These are phyloP conservation scores for Massospora cicadina DNA, from an alignment of 371 early-diverging fungal species.

Conservation along the genomic window DNA sequence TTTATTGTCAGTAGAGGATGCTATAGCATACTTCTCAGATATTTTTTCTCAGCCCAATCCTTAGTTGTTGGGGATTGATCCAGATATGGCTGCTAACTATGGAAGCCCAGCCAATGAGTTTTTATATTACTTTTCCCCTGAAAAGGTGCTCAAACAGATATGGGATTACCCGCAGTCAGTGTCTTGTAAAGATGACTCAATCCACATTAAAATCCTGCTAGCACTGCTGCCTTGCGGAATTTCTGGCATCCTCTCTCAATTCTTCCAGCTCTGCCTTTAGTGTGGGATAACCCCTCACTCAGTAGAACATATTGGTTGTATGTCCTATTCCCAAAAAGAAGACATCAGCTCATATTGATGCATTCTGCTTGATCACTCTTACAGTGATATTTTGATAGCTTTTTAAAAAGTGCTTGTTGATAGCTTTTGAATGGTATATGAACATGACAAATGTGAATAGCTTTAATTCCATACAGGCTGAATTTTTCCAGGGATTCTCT, in stretches of 20 bases:
- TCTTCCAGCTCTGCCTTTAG: neutral
- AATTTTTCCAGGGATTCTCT: neutral
- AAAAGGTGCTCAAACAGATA: too few species aligned
- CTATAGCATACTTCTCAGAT: too few species aligned
- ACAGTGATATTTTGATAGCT: neutral
- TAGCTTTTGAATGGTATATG: neutral
- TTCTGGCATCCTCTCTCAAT: neutral
- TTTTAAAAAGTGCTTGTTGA: neutral
- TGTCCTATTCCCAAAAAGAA: neutral
- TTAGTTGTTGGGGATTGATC: too few species aligned
- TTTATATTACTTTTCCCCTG: too few species aligned
- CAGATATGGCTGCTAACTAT: too few species aligned
- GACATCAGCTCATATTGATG: neutral
- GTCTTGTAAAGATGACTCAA: neutral
- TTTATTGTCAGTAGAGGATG: too few species aligned
- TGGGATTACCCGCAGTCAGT: neutral
- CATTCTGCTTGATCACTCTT: neutral
- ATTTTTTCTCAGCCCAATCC: too few species aligned
- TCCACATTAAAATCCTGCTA: neutral
- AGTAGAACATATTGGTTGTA: neutral
- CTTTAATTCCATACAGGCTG: neutral
- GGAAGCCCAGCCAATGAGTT: too few species aligned
- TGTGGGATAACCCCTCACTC: neutral
- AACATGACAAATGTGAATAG: neutral
- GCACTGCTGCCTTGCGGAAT: neutral